Evolutionary conservation across 371 early-diverging fungal genomes (phyloP).

Genomic region (Mucor circinelloides): DNA sequence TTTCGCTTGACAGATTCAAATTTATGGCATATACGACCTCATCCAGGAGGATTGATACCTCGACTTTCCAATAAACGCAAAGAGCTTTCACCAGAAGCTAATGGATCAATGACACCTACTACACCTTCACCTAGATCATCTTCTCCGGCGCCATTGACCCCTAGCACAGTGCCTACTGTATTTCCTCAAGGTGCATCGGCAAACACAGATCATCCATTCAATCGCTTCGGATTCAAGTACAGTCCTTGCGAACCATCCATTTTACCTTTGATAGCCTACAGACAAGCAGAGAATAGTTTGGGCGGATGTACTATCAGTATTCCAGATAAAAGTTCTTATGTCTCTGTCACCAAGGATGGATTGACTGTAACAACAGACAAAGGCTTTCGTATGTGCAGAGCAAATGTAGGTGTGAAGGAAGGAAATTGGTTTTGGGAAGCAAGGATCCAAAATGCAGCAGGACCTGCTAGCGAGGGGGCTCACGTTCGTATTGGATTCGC

Average conservation of each 20-base stretch:
- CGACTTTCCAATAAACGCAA: conserved; percentile 21
- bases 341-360: conserved; percentile 65
- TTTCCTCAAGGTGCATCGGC: conserved; percentile 28
- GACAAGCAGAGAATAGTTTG: conserved; percentile 51
- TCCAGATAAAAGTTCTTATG: conserved; percentile 67
- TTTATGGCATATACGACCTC: conserved; percentile 67
- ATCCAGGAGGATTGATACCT: conserved; percentile 14
- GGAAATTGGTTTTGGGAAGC: conserved; percentile 76
- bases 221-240: conserved; percentile 68
- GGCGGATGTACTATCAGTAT: conserved; percentile 59
- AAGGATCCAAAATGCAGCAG: conserved; percentile 48
- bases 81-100: conserved; percentile 24
- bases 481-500: conserved; percentile 75
- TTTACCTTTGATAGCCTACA: conserved; percentile 57
- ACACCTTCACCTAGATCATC: conserved; percentile 33
- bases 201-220: conserved; percentile 47
- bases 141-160: conserved; percentile 33
- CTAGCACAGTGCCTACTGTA: conserved; percentile 29
- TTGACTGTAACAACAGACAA: conserved; percentile 64
- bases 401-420: conserved; percentile 68
- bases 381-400: conserved; percentile 73
- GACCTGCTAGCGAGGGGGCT: conserved; percentile 46
- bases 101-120: conserved; percentile 28
- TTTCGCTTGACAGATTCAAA: conserved; percentile 63
- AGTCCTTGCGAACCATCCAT: conserved; percentile 59